phyloP scores from a whole-genome alignment of 2,329 filamentous ascomycete genomes.

The Aspergillus fischeri region DNA sequence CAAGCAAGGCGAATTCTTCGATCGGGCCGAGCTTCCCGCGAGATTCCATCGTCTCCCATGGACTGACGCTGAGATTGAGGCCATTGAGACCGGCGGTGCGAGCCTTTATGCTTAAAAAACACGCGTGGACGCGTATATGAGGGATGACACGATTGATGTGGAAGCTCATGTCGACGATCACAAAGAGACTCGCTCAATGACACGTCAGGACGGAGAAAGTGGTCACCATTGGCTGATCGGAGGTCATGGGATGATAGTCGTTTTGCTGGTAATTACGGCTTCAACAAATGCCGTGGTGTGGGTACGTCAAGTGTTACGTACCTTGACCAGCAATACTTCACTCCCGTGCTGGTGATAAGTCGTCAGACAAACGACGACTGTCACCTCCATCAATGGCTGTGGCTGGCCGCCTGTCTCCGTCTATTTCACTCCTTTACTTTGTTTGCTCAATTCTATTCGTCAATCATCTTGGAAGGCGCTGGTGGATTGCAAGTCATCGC shows the following conservation, averaged over 20 bases:
- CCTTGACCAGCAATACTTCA: background rate
- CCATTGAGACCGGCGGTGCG: constrained; percentile 88
- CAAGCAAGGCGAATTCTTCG: constrained; percentile 73
- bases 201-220: background rate
- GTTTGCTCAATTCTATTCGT: constrained; percentile 9
- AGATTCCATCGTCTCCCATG: constrained; percentile 76
- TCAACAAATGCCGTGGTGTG: background rate
- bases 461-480: constrained; percentile 27
- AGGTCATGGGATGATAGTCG: background rate
- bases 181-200: background rate
- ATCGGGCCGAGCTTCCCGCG: constrained; percentile 78
- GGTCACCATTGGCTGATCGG: background rate
- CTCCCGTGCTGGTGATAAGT: constrained; percentile 3
- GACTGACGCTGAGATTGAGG: constrained; percentile 83
- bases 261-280: background rate
- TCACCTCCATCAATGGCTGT: constrained; percentile 5
- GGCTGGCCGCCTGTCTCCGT: constrained; percentile 6
- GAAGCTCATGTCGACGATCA: constrained; percentile 3
- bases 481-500: constrained; percentile 26
- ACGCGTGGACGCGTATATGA: constrained; percentile 3
- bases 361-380: background rate
- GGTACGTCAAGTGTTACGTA: background rate
- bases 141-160: constrained; percentile 13
- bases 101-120: constrained; percentile 51
- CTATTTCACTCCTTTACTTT: constrained; percentile 7